Percentiles rank a stretch among this genome's conserved stretches.
These are phyloP conservation scores for Globisporangium spinosum DNA, from an alignment of 352 stramenopile genomes.

Conservation along the genomic window DNA sequence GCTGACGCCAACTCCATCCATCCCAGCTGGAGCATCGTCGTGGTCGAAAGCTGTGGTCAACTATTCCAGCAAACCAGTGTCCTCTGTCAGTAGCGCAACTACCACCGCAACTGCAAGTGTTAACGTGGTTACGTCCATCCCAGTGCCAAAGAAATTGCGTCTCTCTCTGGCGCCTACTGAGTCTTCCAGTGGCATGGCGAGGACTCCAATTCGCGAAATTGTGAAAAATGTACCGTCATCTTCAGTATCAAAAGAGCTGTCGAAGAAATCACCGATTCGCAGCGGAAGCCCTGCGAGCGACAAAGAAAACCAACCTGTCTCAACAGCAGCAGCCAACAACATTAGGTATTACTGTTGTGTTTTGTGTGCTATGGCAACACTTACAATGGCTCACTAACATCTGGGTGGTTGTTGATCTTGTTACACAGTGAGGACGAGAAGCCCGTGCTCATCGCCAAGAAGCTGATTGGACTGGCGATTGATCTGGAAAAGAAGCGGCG, in stretches of 20 bases:
- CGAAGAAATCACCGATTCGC: not conserved
- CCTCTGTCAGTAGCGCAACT: not conserved
- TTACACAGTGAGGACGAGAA: constrained; percentile 22
- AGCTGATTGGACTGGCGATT: constrained; percentile 54
- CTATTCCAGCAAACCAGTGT: not conserved
- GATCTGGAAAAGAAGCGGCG: constrained; percentile 43
- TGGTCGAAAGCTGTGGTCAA: not conserved
- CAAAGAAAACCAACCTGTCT: constrained; percentile 18
- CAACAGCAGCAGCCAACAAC: not conserved
- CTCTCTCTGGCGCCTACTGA: not conserved
- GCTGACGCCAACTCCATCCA: not conserved
- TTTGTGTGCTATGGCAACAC: not conserved
- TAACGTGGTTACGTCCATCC: not conserved
- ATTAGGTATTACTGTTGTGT: not conserved
- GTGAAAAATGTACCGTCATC: not conserved
- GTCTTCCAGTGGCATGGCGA: not conserved
- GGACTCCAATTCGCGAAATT: not conserved
- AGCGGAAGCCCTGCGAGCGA: constrained; percentile 13
- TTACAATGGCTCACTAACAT: not conserved
- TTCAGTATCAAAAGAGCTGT: not conserved
- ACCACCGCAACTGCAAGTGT: not conserved
- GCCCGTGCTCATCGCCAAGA: constrained; percentile 43
- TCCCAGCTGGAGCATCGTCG: not conserved
- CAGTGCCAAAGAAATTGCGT: not conserved
- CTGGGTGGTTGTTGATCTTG: not conserved